Evolutionary conservation across 805 yeast genomes (phyloP).

Genomic region (Starmerella vaccinii): DNA sequence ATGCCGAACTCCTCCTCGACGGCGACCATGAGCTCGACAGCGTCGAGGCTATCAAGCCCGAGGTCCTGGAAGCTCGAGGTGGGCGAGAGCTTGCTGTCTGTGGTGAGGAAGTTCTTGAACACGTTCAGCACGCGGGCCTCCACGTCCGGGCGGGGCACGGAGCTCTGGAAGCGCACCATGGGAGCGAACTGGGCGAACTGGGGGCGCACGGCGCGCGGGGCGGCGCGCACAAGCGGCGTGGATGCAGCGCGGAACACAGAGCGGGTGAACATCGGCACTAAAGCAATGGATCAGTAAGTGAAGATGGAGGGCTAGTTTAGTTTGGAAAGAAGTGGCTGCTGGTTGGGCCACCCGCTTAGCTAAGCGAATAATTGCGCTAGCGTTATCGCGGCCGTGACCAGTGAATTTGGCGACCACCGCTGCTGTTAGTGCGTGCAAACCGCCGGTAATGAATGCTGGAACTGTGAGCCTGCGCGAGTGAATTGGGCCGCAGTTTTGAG

Average conservation of each 20-base stretch:
- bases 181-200: constrained; percentile 18
- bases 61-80: constrained; percentile 42
- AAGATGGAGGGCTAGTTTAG: background rate
- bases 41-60: constrained; percentile 87
- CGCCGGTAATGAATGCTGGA: no score
- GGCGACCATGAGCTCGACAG: constrained; percentile 91
- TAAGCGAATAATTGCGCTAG: background rate
- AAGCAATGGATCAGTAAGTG: background rate
- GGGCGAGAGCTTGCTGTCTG: constrained; percentile 31
- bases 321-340: background rate
- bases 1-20: constrained; percentile 77
- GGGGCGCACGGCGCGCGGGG: constrained; percentile 14
- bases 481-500: no score
- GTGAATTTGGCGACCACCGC: no score
- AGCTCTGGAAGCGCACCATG: constrained; percentile 26
- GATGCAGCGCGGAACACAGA: constrained; percentile 19
- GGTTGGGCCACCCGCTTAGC: constrained; percentile 3
- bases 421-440: no score
- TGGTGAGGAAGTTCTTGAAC: constrained; percentile 34
- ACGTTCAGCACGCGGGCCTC: constrained; percentile 74
- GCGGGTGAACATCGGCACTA: constrained; percentile 15
- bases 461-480: no score
- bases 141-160: constrained; percentile 64
- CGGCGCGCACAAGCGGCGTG: constrained; percentile 16
- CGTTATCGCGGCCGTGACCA: background rate